Conservation (phyloP, 208 protist species). For the Endotrypanum monterogeii region DNA sequence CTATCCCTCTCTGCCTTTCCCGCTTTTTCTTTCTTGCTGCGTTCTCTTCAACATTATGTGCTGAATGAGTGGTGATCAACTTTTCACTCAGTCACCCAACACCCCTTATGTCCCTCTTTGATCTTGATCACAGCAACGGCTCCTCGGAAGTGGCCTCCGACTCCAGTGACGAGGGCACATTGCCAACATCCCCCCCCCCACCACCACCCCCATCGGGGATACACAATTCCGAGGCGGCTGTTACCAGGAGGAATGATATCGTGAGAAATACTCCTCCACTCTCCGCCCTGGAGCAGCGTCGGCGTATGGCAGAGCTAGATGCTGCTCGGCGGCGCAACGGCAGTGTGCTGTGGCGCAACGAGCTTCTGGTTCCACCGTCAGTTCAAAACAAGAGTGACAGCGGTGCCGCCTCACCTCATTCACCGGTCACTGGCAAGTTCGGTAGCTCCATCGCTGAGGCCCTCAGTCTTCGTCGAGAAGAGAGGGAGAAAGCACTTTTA, state of each 20-base stretch:
- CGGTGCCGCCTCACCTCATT: background rate
- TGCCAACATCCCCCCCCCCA: constrained; percentile 3
- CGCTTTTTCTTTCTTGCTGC: too few relatives aligned
- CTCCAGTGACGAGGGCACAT: constrained; percentile 15
- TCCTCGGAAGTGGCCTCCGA: constrained; percentile 6
- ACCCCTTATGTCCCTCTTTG: constrained; percentile 35
- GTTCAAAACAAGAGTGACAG: background rate
- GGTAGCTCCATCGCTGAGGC: constrained; percentile 59
- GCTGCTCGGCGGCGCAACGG: constrained; percentile 1
- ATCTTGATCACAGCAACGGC: constrained; percentile 19
- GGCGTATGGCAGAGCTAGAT: constrained; percentile 25
- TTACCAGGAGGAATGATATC: background rate
- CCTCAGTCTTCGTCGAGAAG: constrained; percentile 40
- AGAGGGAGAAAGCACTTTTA: constrained; percentile 45
- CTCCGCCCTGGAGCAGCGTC: constrained; percentile 23
- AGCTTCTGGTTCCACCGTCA: background rate
- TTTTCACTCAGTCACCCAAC: rapidly evolving
- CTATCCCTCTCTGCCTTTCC: too few relatives aligned
- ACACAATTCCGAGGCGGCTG: background rate
- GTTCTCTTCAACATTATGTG: too few relatives aligned
- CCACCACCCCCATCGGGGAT: constrained; percentile 1
- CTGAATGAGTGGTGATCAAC: too few relatives aligned
- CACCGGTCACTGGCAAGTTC: constrained; percentile 40
- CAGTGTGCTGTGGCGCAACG: constrained; percentile 14
- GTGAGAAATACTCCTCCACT: background rate